phyloP scores from a whole-genome alignment of 108 stramenopile genomes.

The Cyclotella kingstonii region DNA sequence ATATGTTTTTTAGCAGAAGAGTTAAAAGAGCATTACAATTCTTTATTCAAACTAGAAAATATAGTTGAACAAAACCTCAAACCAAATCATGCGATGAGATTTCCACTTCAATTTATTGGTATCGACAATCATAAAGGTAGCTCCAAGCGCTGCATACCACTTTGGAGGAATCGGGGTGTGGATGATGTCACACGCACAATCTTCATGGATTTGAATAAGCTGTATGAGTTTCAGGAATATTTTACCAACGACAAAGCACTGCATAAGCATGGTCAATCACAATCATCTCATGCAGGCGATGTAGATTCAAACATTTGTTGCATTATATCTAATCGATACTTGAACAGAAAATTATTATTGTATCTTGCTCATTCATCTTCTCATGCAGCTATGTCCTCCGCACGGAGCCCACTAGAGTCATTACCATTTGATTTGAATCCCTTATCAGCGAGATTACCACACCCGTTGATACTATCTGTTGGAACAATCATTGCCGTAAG shows the following conservation, averaged over 20 bases:
- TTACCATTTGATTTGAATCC: too few species aligned
- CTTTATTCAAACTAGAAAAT: neutral
- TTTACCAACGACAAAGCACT: conserved; percentile 6
- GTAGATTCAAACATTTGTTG: conserved; percentile 14
- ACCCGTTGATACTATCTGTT: conserved; percentile 13
- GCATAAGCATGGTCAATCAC: neutral
- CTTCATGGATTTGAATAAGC: conserved; percentile 51
- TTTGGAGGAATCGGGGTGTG: conserved; percentile 63
- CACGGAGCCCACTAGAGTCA: too few species aligned
- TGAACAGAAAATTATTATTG: conserved; percentile 55
- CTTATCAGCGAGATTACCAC: too few species aligned
- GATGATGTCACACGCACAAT: conserved; percentile 40
- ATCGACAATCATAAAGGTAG: conserved; percentile 79
- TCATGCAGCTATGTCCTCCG: neutral
- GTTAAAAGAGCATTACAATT: conserved; percentile 38
- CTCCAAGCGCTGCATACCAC: conserved; percentile 45
- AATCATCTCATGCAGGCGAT: neutral
- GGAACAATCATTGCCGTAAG: conserved; percentile 65
- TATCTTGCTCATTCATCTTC: conserved; percentile 27
- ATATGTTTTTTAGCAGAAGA: conserved; percentile 80
- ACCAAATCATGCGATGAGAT: neutral
- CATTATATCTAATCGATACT: conserved; percentile 70
- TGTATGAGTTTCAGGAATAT: conserved; percentile 30
- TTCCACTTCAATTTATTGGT: conserved; percentile 49
- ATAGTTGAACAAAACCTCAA: conserved; percentile 11